A percentile compares a stretch with the other conserved stretches of the same genome.
Conservation (phyloP, 805 yeast genomes). For the Yarrowia deformans region DNA sequence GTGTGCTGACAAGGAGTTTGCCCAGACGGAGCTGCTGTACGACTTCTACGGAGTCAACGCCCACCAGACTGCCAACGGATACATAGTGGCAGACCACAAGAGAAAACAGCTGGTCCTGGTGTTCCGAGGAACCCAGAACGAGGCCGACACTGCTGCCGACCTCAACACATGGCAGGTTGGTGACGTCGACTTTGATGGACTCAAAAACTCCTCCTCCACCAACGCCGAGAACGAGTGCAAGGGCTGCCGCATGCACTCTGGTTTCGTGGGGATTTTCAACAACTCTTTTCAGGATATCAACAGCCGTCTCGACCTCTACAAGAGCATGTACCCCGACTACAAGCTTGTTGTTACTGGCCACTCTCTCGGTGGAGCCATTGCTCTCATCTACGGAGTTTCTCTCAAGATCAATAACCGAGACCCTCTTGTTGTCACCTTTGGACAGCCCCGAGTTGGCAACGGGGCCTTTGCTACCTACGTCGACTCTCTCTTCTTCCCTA, state of each 20-base stretch:
- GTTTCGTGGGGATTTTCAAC: constrained; percentile 21
- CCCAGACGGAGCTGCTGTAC: constrained; percentile 33
- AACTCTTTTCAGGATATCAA: constrained; percentile 18
- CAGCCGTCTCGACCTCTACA: neutral
- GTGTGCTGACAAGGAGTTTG: constrained; percentile 26
- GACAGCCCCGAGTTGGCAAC: constrained; percentile 38
- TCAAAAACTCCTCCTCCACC: constrained; percentile 1
- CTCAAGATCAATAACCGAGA: constrained; percentile 25
- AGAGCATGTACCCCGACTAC: constrained; percentile 31
- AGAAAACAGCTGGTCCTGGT: constrained; percentile 17
- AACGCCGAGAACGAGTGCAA: constrained; percentile 11
- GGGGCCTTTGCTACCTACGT: constrained; percentile 22
- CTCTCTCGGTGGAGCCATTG: constrained; percentile 36
- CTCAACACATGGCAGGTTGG: constrained; percentile 15
- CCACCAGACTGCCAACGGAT: constrained; percentile 28
- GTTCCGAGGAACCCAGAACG: constrained; percentile 23
- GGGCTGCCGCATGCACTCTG: constrained; percentile 24
- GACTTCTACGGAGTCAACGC: constrained; percentile 12
- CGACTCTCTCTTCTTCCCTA: constrained; percentile 27
- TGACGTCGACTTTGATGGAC: constrained; percentile 7
- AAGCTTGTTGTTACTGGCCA: constrained; percentile 27
- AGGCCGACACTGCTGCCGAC: constrained; percentile 22
- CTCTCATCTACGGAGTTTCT: constrained; percentile 27
- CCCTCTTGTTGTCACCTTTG: constrained; percentile 35
- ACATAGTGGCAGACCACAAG: constrained; percentile 10